These are phyloP conservation scores for Jackrogersella minutella DNA, from an alignment of 495 filamentous ascomycete species.

Conservation along the genomic window DNA sequence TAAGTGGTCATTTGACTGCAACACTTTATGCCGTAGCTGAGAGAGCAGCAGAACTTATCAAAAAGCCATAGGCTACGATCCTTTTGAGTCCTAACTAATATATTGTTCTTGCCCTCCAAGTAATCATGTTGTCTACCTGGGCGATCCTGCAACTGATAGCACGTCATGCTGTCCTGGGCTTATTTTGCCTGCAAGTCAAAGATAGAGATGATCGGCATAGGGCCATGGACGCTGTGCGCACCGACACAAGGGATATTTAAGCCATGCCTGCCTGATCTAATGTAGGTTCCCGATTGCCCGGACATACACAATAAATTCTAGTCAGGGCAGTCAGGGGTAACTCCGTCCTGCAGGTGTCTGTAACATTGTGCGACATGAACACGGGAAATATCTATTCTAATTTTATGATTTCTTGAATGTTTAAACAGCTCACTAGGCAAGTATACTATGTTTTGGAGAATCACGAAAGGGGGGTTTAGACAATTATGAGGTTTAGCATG, in stretches of 20 bases:
- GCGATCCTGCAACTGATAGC: background rate
- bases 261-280: background rate
- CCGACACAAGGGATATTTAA: too few species aligned
- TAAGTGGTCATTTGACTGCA: conserved; percentile 56
- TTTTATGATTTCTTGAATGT: background rate
- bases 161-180: too few species aligned
- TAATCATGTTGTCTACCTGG: background rate
- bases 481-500: too few species aligned
- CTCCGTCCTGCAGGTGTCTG: background rate
- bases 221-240: too few species aligned
- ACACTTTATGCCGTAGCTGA: conserved; percentile 64
- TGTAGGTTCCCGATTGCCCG: background rate
- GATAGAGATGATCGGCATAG: too few species aligned
- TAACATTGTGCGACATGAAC: background rate
- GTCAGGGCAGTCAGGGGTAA: background rate
- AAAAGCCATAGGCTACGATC: conserved; percentile 49
- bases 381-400: background rate
- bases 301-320: background rate
- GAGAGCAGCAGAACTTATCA: conserved; percentile 61
- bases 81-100: background rate
- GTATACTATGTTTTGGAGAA: too few species aligned
- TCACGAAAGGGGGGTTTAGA: too few species aligned
- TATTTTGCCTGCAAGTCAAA: too few species aligned
- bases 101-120: background rate
- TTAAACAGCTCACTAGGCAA: background rate